A percentile compares a stretch with the other conserved stretches of the same genome.
phyloP scores from a whole-genome alignment of 139 green algal species.

The Closterium sp. region DNA sequence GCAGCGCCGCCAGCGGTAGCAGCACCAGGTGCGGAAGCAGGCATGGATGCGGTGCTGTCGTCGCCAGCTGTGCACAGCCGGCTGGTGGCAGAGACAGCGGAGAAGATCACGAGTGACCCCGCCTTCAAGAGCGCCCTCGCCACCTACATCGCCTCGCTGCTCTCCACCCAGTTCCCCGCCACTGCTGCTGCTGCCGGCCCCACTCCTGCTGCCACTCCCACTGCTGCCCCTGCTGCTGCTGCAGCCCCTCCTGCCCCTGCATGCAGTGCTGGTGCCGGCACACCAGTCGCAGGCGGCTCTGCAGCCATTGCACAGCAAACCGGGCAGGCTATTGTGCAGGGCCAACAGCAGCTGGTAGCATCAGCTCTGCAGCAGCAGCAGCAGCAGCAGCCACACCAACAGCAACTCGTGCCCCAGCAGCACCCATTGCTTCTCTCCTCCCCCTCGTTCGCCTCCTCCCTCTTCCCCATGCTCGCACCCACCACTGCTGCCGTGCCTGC shows the following conservation, averaged over 20 bases:
- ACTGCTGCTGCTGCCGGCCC: background rate
- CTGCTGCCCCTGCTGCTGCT: background rate
- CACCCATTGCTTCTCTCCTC: background rate
- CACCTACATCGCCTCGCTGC: background rate
- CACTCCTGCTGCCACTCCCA: background rate
- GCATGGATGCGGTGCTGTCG: background rate
- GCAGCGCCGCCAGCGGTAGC: background rate
- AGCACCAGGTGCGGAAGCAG: background rate
- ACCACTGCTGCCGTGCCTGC: background rate
- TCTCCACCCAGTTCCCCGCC: background rate
- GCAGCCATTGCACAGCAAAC: background rate
- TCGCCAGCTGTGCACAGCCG: background rate
- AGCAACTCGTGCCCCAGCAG: too few relatives aligned
- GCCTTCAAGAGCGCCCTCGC: slow-evolving; percentile 16
- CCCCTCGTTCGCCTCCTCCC: background rate
- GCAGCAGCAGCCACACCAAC: too few relatives aligned
- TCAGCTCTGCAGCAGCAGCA: background rate
- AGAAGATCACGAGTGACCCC: slow-evolving; percentile 14
- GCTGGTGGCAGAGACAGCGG: background rate
- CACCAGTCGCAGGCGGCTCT: background rate
- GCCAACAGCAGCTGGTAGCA: too few relatives aligned
- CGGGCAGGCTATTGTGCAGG: too few relatives aligned
- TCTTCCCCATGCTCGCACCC: background rate
- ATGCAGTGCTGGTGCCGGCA: background rate
- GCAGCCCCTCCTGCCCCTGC: background rate